Base-by-base conservation (phyloP, 2,329 filamentous ascomycete species). In the Penicillium sp. region DNA sequence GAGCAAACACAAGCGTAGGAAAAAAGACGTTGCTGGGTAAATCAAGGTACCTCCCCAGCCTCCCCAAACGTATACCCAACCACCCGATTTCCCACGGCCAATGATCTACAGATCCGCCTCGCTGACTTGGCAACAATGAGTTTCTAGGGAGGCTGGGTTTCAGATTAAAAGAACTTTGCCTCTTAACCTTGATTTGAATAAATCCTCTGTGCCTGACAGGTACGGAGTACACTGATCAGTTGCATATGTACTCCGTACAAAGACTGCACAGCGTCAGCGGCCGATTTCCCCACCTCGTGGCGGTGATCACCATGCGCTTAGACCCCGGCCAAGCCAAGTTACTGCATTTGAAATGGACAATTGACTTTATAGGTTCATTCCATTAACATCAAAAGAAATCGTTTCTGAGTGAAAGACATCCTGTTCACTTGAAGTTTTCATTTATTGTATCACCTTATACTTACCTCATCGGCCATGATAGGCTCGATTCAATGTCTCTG, bases 81-180 rank as follows among this genome's bases (percentile, higher is more conserved):
- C 71, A 73, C 72, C 72, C 65, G 55, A 72, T 70, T 75, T 74
- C 56, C n/a, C 28, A 35, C 59, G 68, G 63, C 60, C 62, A 67
- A 59, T 60, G 60, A 53, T 53, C 52, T 51, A 47, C 50, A 22
- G 20, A 22, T 48, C 37, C 49, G 11, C 34, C 10, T 41, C 28
- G 28, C 20, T 28, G 14, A 45, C 38, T 37, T 11, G 28, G 39
- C 39, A 38, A 51, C 20, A 15, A 35, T 28, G 17, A 25, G 8
- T n/a, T 28, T 41, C 25, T 31, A 2, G 42, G 57, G 61, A 59
- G 64, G 67, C 62, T 67, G 66, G 61, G 63, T 63, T 65, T 66
- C 59, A 63, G 7, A 60, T 60, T 58, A n/a, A 54, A 54, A 54
- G 50, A 17, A 15, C 12, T 34, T 35, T 11, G 6, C 17, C 42